Evolutionary conservation across 2,329 filamentous ascomycete species (phyloP), one percentile per base, ranked within the genome.

Genomic region (Cladosporium sp.): DNA sequence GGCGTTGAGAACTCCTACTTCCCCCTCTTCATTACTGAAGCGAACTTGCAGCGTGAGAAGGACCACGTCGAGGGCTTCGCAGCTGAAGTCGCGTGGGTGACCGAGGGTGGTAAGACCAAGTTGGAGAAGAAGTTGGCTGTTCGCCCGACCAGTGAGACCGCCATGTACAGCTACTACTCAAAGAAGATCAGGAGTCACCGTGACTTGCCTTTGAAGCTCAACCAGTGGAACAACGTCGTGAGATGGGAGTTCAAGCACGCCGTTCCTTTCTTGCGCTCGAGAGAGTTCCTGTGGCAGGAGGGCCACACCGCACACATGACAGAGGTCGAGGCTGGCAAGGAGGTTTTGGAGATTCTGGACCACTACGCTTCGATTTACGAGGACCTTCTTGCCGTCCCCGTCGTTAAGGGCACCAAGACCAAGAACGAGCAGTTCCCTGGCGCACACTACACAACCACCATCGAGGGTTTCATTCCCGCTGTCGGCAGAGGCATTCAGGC

Each of bases 41-140:
- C 95, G 73, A 95, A 95, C 36, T 75, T 99, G 57, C 77, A 84
- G 67, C 73, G 79, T 68, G 91, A 96, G 73, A 96, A 96, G 80
- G 88, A 93, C 64, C 93, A 99, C 70, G 88, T 99, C 56, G 92
- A 99, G 71, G 93, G 93, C n/a, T 99, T 99, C 69, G 93, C 93
- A 47, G 91, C 93, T 29, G 88, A 93, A 70, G 80, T 93, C 59
- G 88, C 88, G 51, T 93, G 88, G 88, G 88, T 93, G 22, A 93
- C 88, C 47, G 88, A 89, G 70, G 88, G 89, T 59, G 93, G 93
- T 64, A 91, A 91, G 64, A 95, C 88, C 66, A 88, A 95, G 64
- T 83, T 99, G 58, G 93, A 99, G 70, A 90, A 83, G 71, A 81
- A 80, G 58, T 80, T 86, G 55, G 83, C 83, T 37, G 84, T 86